Base-by-base conservation (phyloP, 208 protist genomes). In the Kentomonas sorsogonicus region DNA sequence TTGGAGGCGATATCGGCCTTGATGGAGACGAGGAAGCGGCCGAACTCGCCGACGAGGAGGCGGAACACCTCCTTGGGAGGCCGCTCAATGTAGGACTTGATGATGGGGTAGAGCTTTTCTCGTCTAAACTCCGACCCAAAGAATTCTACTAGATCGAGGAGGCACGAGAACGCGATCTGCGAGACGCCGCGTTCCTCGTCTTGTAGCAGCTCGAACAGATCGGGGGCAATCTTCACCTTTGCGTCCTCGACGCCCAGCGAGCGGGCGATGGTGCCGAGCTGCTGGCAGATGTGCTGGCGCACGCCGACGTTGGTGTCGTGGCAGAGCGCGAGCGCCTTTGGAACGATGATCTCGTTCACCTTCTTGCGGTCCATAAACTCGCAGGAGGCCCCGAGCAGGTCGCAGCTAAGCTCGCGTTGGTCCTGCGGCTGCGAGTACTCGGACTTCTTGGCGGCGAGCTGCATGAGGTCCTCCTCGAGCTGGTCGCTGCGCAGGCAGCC, bases 281-380 rank as follows among this genome's bases (percentile, higher is more conserved):
- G 87, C 53, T 83, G 68, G 47, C 87, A 94, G 75, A 96, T 93
- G 55, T 77, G 58, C 55, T 78, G 70, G 16, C 90, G 69, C 22
- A 96, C 90, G 16, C 78, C 79, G 23, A 86, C 81, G 54, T 96
- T 92, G 3, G 87, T 96, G 66, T 96, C 90, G 54, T 94, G 88
- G 60, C 90, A 96, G 0, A 96, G 71, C 7, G 90, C 83, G n/a
- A 88, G 40, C 0, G 84, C 85, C 20, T 84, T 81, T 18, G 77
- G 71, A 34, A 96, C 55, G 11, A 96, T 53, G n/a, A 81, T 60
- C 27, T 66, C 41, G 45, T 92, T 74, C 9, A 90, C 72, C 53
- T 81, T 81, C 2, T 77, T 66, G 16, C 52, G 59, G 1, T 69
- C 54, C 1, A 91, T 59, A 45, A 79, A 76, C 45, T 71, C 50